Evolutionary conservation across 2,329 filamentous ascomycete species (phyloP).

Genomic region (Meredithiella fracta): DNA sequence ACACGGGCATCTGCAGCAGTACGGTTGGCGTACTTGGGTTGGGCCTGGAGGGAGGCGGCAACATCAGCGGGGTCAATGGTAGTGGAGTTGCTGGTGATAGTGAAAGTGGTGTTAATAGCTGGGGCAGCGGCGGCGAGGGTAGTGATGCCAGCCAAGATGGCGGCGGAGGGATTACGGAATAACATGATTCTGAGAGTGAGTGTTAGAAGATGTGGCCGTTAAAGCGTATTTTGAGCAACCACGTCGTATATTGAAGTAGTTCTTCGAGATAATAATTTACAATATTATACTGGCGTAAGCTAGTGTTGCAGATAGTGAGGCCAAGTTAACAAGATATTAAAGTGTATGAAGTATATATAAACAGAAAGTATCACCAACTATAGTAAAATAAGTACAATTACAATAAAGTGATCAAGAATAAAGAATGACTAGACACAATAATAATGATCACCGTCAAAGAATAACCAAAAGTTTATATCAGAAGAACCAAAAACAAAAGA

Average conservation of each 20-base stretch:
- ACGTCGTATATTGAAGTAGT: too few relatives aligned
- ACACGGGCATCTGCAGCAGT: conserved; percentile 1
- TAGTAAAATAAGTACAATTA: too few relatives aligned
- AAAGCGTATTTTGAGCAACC: too few relatives aligned
- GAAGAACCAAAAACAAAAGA: not conserved
- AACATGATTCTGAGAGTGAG: not conserved
- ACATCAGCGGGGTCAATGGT: not conserved
- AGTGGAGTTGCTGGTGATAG: not conserved
- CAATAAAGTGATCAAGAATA: too few relatives aligned
- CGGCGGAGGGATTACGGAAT: not conserved
- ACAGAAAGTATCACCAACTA: too few relatives aligned
- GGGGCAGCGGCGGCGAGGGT: not conserved
- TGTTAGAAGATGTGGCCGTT: too few relatives aligned
- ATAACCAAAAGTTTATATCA: not conserved
- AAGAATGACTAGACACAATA: too few relatives aligned
- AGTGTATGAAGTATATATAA: too few relatives aligned
- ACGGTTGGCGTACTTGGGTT: conserved; percentile 1
- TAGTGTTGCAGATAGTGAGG: too few relatives aligned
- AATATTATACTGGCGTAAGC: too few relatives aligned
- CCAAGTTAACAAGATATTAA: too few relatives aligned
- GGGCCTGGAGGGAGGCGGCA: not conserved
- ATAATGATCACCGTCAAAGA: not conserved
- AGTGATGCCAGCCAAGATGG: not conserved
- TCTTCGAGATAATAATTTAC: too few relatives aligned
- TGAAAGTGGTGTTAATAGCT: not conserved